Base-by-base conservation (phyloP, 495 filamentous ascomycete species). In the Podospora bellae-mahoneyi region DNA sequence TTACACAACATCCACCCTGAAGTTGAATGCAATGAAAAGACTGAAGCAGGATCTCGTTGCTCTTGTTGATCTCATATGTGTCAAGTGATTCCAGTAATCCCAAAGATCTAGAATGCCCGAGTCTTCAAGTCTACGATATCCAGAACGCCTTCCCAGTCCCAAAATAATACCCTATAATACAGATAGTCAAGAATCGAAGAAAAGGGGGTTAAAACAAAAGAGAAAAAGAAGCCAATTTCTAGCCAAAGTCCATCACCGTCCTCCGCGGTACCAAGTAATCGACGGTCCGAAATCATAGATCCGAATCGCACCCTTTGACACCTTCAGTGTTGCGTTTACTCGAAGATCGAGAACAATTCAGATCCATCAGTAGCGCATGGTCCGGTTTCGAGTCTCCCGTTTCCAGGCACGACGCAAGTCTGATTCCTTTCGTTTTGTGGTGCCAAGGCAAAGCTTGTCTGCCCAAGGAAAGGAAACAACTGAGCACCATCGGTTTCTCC, bases 281-380 rank as follows among this genome's bases (percentile, higher is more conserved):
- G 59, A 13, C 39, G 39, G 39, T 10, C 13, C 39, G 2, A 48
- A 39, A 48, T 13, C 39, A 13, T 5, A 16, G 15, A 59, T 57
- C 23, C n/a, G 18, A 1, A 58, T 30, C 26, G 18, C 20, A 32
- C 2, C 7, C 23, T 5, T 32, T 18, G 48, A 26, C 56, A 32
- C 32, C 20, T 32, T 10, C 23, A 27, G 4, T 34, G 15, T 26
- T 15, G n/a, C 30, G 27, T 19, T 69, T 64, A 71, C 67, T 73
- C 66, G 78, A 79, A 75, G 65, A 86, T 80, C 9, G 82, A 82
- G 63, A 83, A 85, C 44, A 79, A 63, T 69, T 85, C 78, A 7
- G 77, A 76, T 9, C 77, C 78, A 66, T 80, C 76, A 13, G 77
- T 77, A 1, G 74, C 71, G 63, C 84, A 85, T 10, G 75, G 73